Conservation (phyloP, 1,139 yeast genomes). For the Suhomyces choctaworum region DNA sequence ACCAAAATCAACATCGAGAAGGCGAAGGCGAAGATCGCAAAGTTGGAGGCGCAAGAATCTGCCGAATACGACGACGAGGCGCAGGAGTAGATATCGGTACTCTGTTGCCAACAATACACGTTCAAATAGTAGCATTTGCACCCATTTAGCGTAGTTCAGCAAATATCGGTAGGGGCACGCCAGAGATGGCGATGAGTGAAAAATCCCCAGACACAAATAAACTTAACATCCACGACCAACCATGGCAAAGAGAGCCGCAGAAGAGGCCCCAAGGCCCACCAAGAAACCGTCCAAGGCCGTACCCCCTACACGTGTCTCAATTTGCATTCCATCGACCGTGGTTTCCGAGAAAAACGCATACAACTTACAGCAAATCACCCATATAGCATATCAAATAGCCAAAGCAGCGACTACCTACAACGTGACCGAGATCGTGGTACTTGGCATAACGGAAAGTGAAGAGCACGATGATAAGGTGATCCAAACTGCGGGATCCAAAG, state of each 20-base stretch:
- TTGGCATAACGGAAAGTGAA: constrained; percentile 45
- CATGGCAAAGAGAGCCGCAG: constrained; percentile 29
- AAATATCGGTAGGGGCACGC: constrained; percentile 1
- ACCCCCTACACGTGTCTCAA: constrained; percentile 34
- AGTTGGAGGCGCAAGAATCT: constrained; percentile 50
- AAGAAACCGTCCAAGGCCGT: constrained; percentile 35
- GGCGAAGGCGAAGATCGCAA: constrained; percentile 75
- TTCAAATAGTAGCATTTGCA: constrained; percentile 7
- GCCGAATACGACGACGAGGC: constrained; percentile 27
- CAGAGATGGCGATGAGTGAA: constrained; percentile 7
- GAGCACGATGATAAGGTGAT: constrained; percentile 20
- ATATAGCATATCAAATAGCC: constrained; percentile 75
- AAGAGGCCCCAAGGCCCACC: constrained; percentile 24
- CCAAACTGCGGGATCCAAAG: constrained; percentile 26
- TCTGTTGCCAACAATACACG: constrained; percentile 1
- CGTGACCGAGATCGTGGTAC: constrained; percentile 70
- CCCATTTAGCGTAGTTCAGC: constrained; percentile 7
- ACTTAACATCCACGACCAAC: not conserved
- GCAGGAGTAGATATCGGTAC: constrained; percentile 8
- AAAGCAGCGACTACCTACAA: constrained; percentile 67
- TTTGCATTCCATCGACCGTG: constrained; percentile 68
- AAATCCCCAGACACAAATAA: constrained; percentile 1
- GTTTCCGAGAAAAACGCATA: constrained; percentile 54
- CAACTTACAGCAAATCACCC: constrained; percentile 71
- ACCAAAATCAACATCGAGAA: constrained; percentile 73